A percentile compares a stretch with the other conserved stretches of the same genome.
Conservation (phyloP, 176 grass and related monocot species). For the Oryza nivara region DNA sequence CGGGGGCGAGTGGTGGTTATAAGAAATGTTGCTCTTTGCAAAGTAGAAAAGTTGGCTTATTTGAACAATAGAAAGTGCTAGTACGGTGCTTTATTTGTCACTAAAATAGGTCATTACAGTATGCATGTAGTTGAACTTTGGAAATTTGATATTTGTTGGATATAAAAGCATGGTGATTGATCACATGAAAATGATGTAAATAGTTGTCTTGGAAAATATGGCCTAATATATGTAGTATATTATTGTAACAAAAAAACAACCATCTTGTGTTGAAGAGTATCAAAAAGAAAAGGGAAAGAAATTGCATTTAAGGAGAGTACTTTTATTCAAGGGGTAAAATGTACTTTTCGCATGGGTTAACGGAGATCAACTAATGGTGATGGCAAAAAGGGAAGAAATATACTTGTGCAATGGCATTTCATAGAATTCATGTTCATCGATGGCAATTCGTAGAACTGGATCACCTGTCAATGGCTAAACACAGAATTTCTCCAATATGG, state of each 20-base stretch:
- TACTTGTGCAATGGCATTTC: background rate
- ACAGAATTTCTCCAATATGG: background rate
- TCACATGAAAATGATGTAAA: constrained; percentile 6
- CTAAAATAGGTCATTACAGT: background rate
- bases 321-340: background rate
- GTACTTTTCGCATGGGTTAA: background rate
- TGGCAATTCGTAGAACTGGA: no score
- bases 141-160: background rate
- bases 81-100: background rate
- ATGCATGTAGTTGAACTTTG: background rate
- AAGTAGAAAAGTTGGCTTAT: constrained; percentile 17
- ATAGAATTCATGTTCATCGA: no score
- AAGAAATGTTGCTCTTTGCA: background rate
- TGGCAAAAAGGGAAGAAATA: background rate
- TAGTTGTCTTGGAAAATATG: background rate
- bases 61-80: background rate
- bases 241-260: background rate
- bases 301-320: background rate
- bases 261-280: background rate
- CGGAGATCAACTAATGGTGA: background rate
- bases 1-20: no score
- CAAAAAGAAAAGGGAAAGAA: background rate
- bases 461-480: no score
- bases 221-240: constrained; percentile 1
- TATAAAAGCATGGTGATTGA: background rate